These are phyloP conservation scores for Aeschynomene evenia DNA, from an alignment of 306 rosid genomes.

Conservation along the genomic window DNA sequence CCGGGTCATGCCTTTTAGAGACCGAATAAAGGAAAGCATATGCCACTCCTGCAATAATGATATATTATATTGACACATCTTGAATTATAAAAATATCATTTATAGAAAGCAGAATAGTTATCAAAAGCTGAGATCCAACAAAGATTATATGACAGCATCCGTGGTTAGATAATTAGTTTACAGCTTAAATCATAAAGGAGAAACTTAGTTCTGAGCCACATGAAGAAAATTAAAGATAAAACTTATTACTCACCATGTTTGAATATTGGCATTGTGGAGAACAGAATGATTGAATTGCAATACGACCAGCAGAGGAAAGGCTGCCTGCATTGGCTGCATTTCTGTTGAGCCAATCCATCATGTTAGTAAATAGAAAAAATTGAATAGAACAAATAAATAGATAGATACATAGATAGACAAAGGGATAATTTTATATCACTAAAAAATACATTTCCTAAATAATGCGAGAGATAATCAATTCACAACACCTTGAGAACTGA, in stretches of 20 bases:
- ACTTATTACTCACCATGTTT: conserved; percentile 52
- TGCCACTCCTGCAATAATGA: conserved; percentile 75
- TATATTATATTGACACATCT: background rate
- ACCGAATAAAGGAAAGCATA: conserved; percentile 76
- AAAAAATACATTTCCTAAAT: conserved; percentile 9
- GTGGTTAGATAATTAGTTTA: background rate
- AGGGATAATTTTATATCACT: conserved; percentile 1
- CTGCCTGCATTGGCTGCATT: conserved; percentile 44
- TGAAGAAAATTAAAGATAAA: background rate
- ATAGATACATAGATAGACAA: too few relatives aligned
- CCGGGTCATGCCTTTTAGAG: conserved; percentile 60
- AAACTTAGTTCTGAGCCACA: conserved; percentile 5
- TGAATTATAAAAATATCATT: conserved; percentile 9
- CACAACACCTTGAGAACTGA: conserved; percentile 61
- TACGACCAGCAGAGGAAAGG: conserved; percentile 57
- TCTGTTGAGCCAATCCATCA: conserved; percentile 37
- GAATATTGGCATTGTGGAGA: conserved; percentile 81
- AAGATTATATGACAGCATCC: conserved; percentile 7
- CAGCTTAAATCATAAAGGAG: background rate
- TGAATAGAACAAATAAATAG: conserved; percentile 22
- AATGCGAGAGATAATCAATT: background rate
- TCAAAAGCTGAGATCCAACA: background rate
- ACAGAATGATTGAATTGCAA: conserved; percentile 89
- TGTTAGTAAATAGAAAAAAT: conserved; percentile 24
- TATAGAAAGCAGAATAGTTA: conserved; percentile 1